Percentiles rank a stretch among this genome's conserved stretches.
Conservation (phyloP, 768 basidiomycete species). For the Solioccasus polychromus region DNA sequence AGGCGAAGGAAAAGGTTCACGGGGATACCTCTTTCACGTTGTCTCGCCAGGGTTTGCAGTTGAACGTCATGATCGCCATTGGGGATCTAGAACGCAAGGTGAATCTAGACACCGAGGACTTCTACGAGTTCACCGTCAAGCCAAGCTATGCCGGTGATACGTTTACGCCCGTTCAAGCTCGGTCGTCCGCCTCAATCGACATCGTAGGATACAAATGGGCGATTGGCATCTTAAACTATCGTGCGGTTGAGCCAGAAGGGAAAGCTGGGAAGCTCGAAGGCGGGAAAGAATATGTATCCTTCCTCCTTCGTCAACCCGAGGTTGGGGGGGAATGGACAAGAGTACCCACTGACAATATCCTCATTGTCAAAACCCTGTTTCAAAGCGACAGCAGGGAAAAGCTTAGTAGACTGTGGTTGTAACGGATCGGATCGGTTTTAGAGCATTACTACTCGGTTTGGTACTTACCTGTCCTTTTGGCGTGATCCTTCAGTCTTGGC, state of each 20-base stretch:
- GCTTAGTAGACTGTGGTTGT: constrained; percentile 10
- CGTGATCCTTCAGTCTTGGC: no score
- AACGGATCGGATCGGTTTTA: no score
- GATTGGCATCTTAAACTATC: constrained; percentile 15
- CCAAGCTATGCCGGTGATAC: constrained; percentile 4
- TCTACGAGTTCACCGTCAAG: constrained; percentile 10
- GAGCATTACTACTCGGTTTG: no score
- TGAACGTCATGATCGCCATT: constrained; percentile 11
- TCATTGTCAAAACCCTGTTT: constrained; percentile 12
- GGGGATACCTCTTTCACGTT: constrained; percentile 16
- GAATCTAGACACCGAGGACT: background rate
- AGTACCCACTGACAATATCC: constrained; percentile 14
- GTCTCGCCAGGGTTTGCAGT: constrained; percentile 12
- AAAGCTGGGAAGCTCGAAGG: constrained; percentile 9
- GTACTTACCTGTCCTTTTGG: no score
- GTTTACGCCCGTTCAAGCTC: constrained; percentile 2
- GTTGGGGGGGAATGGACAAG: constrained; percentile 8
- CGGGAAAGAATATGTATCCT: constrained; percentile 10
- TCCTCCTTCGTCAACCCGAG: constrained; percentile 8
- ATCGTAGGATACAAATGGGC: constrained; percentile 7
- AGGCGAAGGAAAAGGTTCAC: constrained; percentile 7
- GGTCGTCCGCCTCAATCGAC: background rate
- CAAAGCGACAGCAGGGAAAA: constrained; percentile 11
- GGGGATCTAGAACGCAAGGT: constrained; percentile 2
- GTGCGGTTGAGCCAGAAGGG: constrained; percentile 8